A percentile compares a stretch with the other conserved stretches of the same genome.
Conservation (phyloP, 768 basidiomycete species). For the Termitomyces sp. region DNA sequence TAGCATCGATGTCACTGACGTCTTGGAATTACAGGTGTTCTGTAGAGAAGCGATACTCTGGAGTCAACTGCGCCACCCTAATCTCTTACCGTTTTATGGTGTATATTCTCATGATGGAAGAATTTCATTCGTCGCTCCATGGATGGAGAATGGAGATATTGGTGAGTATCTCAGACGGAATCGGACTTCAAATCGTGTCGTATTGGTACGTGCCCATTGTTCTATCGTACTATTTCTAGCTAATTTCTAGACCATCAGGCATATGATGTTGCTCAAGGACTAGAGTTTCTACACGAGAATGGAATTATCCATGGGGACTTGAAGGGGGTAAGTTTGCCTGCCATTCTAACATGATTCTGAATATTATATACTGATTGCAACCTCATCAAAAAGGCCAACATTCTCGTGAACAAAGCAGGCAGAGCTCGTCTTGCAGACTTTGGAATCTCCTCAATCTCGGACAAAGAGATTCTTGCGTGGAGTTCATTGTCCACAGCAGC, state of each 20-base stretch:
- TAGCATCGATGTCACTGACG: neutral
- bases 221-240: neutral
- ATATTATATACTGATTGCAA: neutral
- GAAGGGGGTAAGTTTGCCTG: neutral
- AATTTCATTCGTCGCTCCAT: neutral
- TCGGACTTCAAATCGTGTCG: neutral
- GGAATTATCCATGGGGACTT: constrained; percentile 1
- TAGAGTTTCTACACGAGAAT: neutral
- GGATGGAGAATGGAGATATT: neutral
- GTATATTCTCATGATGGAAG: neutral
- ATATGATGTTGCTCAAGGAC: neutral
- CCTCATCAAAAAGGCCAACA: neutral
- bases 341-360: neutral
- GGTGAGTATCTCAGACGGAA: neutral
- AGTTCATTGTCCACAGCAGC: constrained; percentile 1
- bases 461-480: constrained; percentile 1
- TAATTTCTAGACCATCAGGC: neutral
- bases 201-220: neutral
- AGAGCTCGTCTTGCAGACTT: constrained; percentile 1
- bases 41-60: neutral
- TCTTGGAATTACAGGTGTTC: neutral
- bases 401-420: neutral
- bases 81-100: neutral
- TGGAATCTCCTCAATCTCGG: constrained; percentile 1
- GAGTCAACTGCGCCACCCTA: neutral